Conservation (phyloP, 306 rosid species). For the Trifolium repens region DNA sequence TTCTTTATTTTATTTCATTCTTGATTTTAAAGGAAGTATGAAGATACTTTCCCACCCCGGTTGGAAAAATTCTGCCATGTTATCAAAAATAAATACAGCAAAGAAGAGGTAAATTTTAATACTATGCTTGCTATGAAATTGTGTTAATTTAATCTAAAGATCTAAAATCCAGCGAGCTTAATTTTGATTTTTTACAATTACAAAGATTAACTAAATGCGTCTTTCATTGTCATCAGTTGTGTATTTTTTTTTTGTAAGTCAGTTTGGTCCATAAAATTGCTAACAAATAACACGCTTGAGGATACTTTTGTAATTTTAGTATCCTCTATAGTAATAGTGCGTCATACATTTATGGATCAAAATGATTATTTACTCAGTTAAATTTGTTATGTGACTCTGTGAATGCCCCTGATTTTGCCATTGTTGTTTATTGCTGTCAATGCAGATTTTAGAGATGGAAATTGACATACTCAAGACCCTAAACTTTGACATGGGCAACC, state of each 20-base stretch:
- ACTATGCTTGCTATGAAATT: background rate
- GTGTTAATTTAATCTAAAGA: background rate
- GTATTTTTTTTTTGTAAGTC: too few relatives aligned
- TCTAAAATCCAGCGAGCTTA: too few relatives aligned
- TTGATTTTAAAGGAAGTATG: slow-evolving; percentile 62
- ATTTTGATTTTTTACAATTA: too few relatives aligned
- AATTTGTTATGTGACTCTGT: background rate
- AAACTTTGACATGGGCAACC: slow-evolving; percentile 72
- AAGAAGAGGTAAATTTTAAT: slow-evolving; percentile 55
- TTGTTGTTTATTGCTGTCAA: slow-evolving; percentile 7
- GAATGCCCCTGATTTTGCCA: background rate
- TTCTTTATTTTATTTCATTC: background rate
- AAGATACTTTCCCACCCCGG: slow-evolving; percentile 74
- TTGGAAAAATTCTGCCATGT: slow-evolving; percentile 72
- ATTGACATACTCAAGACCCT: slow-evolving; percentile 65
- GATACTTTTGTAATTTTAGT: too few relatives aligned
- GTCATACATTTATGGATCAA: too few relatives aligned
- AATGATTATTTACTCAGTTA: too few relatives aligned
- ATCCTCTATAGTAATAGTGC: too few relatives aligned
- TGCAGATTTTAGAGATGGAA: slow-evolving; percentile 77
- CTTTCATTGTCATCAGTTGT: too few relatives aligned
- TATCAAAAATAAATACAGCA: slow-evolving; percentile 64
- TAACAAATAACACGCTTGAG: too few relatives aligned
- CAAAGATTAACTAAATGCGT: too few relatives aligned
- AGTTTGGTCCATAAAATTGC: too few relatives aligned